These are phyloP conservation scores for Candida buenavistaensis DNA, from an alignment of 1,139 yeast species.

Conservation along the genomic window DNA sequence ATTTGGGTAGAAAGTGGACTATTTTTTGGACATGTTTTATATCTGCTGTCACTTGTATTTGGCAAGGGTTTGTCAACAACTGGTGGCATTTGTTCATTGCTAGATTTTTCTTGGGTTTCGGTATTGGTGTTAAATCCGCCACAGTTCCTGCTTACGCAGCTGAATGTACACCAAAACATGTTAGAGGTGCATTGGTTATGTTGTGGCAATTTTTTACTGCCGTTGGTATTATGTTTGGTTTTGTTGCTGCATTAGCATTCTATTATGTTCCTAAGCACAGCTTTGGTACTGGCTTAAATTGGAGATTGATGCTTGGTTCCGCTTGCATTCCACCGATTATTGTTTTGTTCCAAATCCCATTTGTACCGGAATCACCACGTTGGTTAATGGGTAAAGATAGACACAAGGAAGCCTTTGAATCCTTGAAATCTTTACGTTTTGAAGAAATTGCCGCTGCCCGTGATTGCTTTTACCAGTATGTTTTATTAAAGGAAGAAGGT, in stretches of 20 bases:
- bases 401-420: constrained; percentile 55
- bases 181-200: constrained; percentile 82
- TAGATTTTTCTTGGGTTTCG: constrained; percentile 70
- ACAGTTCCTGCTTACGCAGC: constrained; percentile 83
- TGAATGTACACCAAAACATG: constrained; percentile 73
- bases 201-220: constrained; percentile 91
- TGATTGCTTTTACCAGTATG: constrained; percentile 71
- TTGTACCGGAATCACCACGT: constrained; percentile 78
- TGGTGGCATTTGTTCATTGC: constrained; percentile 82
- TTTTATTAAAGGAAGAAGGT: constrained; percentile 65
- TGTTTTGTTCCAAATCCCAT: constrained; percentile 66
- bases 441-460: constrained; percentile 67
- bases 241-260: constrained; percentile 66
- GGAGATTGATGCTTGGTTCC: constrained; percentile 83
- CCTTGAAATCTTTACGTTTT: constrained; percentile 51
- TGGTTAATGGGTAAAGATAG: constrained; percentile 73
- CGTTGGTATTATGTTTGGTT: constrained; percentile 81
- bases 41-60: constrained; percentile 67
- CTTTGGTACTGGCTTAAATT: constrained; percentile 53
- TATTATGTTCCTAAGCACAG: constrained; percentile 35
- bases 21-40: constrained; percentile 67
- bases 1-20: constrained; percentile 71
- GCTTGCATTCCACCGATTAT: constrained; percentile 73
- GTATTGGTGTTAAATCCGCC: constrained; percentile 78
- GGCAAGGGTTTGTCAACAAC: constrained; percentile 71